Conservation (phyloP, 2,329 filamentous ascomycete species). For the Colletotrichum salicis region DNA sequence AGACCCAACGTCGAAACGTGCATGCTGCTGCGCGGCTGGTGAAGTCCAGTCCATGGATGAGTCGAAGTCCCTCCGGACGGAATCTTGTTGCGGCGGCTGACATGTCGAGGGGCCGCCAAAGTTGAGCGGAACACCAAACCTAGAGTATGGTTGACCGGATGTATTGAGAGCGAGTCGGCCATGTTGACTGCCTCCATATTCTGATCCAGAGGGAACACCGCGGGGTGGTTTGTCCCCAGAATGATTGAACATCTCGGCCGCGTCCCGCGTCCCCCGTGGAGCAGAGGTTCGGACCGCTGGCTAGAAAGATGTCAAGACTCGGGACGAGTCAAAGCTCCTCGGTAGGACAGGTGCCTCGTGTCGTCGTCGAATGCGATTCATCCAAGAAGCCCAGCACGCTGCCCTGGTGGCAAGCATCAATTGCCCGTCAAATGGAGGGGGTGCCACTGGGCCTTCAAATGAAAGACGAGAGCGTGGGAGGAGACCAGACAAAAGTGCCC, state of each 20-base stretch:
- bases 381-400: conserved; percentile 35
- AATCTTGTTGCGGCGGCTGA: conserved; percentile 35
- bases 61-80: conserved; percentile 19
- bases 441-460: conserved; percentile 42
- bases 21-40: conserved; percentile 43
- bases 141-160: conserved; percentile 46
- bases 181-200: conserved; percentile 11
- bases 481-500: conserved; percentile 48
- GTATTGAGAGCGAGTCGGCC: conserved; percentile 42
- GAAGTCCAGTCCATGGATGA: conserved; percentile 52
- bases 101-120: conserved; percentile 41
- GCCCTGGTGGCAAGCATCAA: conserved; percentile 44
- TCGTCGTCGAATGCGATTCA: conserved; percentile 36
- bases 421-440: conserved; percentile 28
- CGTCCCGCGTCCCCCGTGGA: conserved; percentile 44
- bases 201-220: conserved; percentile 42
- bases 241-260: conserved; percentile 52
- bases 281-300: conserved; percentile 46
- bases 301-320: conserved; percentile 46
- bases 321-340: conserved; percentile 51
- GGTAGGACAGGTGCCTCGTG: conserved; percentile 44
- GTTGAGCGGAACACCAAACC: conserved; percentile 45
- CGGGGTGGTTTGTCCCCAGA: conserved; percentile 45
- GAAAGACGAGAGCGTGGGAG: conserved; percentile 45
- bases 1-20: conserved; percentile 32